A percentile compares a stretch with the other conserved stretches of the same genome.
These are phyloP conservation scores for Heterococcus sp. DNA, from an alignment of 108 stramenopile genomes.

Conservation along the genomic window DNA sequence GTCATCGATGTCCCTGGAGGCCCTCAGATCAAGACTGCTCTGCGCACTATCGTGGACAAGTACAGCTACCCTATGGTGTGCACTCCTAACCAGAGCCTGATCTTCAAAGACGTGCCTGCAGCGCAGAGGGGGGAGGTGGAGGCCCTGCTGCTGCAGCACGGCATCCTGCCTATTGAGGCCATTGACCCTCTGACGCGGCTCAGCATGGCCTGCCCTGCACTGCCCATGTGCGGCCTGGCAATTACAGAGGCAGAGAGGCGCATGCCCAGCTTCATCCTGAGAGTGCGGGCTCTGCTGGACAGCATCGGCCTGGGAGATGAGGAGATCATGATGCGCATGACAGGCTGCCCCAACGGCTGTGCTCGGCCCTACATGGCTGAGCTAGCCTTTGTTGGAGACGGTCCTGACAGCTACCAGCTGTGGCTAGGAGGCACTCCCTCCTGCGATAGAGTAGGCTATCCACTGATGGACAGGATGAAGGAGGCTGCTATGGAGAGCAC, in stretches of 20 bases:
- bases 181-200: conserved; percentile 45
- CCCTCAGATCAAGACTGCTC: conserved; percentile 77
- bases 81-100: conserved; percentile 87
- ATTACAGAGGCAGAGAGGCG: conserved; percentile 92
- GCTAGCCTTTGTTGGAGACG: conserved; percentile 95
- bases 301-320: conserved; percentile 77
- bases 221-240: conserved; percentile 93
- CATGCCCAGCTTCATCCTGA: conserved; percentile 80
- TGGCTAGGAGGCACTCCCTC: conserved; percentile 82
- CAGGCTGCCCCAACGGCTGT: conserved; percentile 98
- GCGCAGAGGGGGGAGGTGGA: conserved; percentile 81
- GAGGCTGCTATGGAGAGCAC: conserved; percentile 50
- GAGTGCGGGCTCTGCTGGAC: conserved; percentile 74
- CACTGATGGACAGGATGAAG: conserved; percentile 71
- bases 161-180: conserved; percentile 75
- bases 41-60: conserved; percentile 82
- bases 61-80: conserved; percentile 81
- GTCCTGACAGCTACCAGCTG: conserved; percentile 79
- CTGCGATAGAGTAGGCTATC: conserved; percentile 75
- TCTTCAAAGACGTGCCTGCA: conserved; percentile 83
- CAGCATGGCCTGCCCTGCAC: conserved; percentile 94
- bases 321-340: conserved; percentile 92
- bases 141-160: conserved; percentile 73
- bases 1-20: conserved; percentile 75
- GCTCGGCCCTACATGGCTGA: conserved; percentile 98